These are phyloP conservation scores for Thuidium tamariscinum DNA, from an alignment of 225 moss, liverwort and hornwort genomes.

Conservation along the genomic window DNA sequence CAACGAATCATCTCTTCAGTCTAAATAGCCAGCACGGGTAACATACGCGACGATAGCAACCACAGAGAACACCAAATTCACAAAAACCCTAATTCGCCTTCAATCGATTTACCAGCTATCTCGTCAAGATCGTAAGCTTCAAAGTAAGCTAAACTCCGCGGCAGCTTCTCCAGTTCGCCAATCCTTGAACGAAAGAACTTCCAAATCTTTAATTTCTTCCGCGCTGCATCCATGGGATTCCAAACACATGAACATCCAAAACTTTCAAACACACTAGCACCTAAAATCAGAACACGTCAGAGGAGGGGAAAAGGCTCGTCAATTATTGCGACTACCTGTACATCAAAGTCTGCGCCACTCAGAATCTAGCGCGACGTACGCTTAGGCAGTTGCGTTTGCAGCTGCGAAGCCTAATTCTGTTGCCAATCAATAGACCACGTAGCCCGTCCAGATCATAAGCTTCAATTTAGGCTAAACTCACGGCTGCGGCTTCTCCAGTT, in stretches of 20 bases:
- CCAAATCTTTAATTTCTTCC: background rate
- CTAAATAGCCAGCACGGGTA: background rate
- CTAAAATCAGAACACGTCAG: background rate
- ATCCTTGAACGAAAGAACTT: background rate
- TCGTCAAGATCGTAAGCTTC: background rate
- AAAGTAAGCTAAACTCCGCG: background rate
- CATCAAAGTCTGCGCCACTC: background rate
- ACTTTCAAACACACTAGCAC: background rate
- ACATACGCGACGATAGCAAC: background rate
- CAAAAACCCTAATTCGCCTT: background rate
- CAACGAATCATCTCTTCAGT: background rate
- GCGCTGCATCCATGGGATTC: background rate
- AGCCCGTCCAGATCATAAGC: background rate
- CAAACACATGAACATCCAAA: background rate
- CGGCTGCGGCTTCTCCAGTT: background rate
- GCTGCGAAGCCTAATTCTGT: background rate
- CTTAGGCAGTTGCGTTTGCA: background rate
- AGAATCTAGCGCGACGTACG: background rate
- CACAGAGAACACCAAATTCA: background rate
- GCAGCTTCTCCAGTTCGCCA: background rate
- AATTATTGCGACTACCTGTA: background rate
- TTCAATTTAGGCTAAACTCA: background rate
- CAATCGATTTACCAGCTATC: background rate
- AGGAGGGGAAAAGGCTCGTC: background rate
- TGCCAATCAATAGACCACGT: background rate